Base-by-base conservation (phyloP, 306 rosid species). In the Calophaca sinica region DNA sequence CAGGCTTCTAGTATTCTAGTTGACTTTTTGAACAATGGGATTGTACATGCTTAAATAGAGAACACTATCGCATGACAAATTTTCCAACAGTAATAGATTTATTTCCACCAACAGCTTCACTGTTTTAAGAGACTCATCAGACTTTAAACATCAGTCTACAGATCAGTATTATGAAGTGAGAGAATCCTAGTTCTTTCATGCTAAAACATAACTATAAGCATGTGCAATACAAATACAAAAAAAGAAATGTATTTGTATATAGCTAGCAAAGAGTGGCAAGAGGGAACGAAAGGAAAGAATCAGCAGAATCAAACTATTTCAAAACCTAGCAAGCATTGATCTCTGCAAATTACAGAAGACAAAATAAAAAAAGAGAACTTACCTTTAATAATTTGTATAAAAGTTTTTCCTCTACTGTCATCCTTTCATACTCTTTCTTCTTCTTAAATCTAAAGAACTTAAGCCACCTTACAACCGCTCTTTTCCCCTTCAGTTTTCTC, bases 391-490 rank as follows among this genome's bases (percentile, higher is more conserved):
- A 73, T 71, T 94, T 90, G 89, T 62, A 82, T 54, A 92, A 77
- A 72, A 88, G 33, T 68, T 82, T 94, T 28, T 94, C 99, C 73
- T 90, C 99, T 0, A 86, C 54, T 6, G 97, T 91, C 99, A 94
- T 88, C 87, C 97, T 88, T 82, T 82, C 78, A 70, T 55, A 85
- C 7, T 88, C 93, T 85, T 88, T 94, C 89, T 88, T 90, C 79
- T 94, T 92, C 92, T 86, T 94, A 74, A 66, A 87, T 86, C 98
- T 85, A 65, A 90, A 92, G 53, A 75, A 86, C 88, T 94, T 94
- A 13, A 94, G 86, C 99, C 99, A 94, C 80, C 79, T 86, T 5
- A 92, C 91, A 50, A 92, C 99, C 2, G 96, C 97, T 74, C 99
- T 82, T 85, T 92, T 94, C 5, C 99, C 97, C 73, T 92, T 92